These are phyloP conservation scores for Seiridium cupressi DNA, from an alignment of 2,329 filamentous ascomycete genomes.

Conservation along the genomic window DNA sequence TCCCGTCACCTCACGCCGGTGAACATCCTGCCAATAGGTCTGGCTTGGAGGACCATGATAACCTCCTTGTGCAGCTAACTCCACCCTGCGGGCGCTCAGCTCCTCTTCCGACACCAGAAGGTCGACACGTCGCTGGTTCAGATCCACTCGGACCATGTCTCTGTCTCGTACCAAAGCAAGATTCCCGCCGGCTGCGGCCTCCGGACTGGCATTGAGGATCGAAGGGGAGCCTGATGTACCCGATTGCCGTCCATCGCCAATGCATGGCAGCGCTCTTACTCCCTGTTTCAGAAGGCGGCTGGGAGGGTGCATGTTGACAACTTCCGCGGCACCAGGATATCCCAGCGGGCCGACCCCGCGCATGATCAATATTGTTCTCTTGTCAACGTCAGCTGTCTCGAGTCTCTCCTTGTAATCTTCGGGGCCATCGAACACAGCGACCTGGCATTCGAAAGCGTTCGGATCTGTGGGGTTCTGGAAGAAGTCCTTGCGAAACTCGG, in stretches of 20 bases:
- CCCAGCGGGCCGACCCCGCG: constrained; percentile 47
- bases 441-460: constrained; percentile 44
- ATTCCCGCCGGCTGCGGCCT: constrained; percentile 53
- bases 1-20: constrained; percentile 1
- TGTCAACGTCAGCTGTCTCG: constrained; percentile 39
- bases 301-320: constrained; percentile 39
- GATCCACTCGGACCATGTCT: constrained; percentile 47
- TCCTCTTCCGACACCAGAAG: constrained; percentile 42
- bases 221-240: constrained; percentile 54
- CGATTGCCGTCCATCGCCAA: constrained; percentile 54
- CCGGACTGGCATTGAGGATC: constrained; percentile 54
- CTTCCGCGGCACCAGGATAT: constrained; percentile 49
- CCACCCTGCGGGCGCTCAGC: constrained; percentile 34
- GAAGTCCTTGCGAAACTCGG: constrained; percentile 41
- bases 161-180: constrained; percentile 48
- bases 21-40: constrained; percentile 49
- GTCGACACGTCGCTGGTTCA: constrained; percentile 46
- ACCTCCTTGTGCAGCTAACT: constrained; percentile 34
- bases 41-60: constrained; percentile 38
- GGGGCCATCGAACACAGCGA: constrained; percentile 49
- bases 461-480: constrained; percentile 42
- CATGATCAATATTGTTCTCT: constrained; percentile 45
- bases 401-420: constrained; percentile 45
- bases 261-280: constrained; percentile 44
- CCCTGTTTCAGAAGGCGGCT: constrained; percentile 34